phyloP scores from a whole-genome alignment of 805 yeast species.

The Candida peoriensis region DNA sequence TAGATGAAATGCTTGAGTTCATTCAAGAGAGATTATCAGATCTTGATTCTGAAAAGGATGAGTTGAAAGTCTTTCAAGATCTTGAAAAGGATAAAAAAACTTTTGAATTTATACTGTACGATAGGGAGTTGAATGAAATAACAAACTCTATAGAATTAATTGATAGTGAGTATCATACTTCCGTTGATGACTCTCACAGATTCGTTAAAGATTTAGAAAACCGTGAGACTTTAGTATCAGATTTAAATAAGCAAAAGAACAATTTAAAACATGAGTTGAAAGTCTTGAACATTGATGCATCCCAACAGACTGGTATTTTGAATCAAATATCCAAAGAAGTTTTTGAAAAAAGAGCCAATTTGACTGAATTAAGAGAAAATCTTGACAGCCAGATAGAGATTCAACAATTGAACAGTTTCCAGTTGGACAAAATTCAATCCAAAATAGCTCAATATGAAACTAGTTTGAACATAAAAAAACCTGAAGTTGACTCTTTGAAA shows the following conservation, averaged over 20 bases:
- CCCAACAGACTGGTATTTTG: slow-evolving; percentile 45
- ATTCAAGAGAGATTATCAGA: slow-evolving; percentile 71
- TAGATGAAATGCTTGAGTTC: slow-evolving; percentile 65
- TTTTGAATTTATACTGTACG: slow-evolving; percentile 66
- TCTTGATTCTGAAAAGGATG: slow-evolving; percentile 74
- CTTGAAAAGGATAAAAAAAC: slow-evolving; percentile 65
- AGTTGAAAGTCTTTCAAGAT: slow-evolving; percentile 62
- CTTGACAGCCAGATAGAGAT: slow-evolving; percentile 33
- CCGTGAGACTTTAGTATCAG: slow-evolving; percentile 48
- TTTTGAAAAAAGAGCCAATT: slow-evolving; percentile 44
- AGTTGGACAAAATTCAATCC: slow-evolving; percentile 19
- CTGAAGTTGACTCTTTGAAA: slow-evolving; percentile 36
- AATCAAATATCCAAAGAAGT: slow-evolving; percentile 43
- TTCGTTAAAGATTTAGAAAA: slow-evolving; percentile 53
- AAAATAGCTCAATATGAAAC: slow-evolving; percentile 29
- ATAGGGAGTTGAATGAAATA: slow-evolving; percentile 66
- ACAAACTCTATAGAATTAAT: slow-evolving; percentile 54
- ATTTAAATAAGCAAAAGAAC: slow-evolving; percentile 40
- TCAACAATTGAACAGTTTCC: slow-evolving; percentile 21
- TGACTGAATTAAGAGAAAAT: slow-evolving; percentile 31
- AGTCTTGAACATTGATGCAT: slow-evolving; percentile 50
- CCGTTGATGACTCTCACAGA: slow-evolving; percentile 47
- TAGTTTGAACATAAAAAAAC: slow-evolving; percentile 33
- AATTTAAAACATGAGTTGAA: slow-evolving; percentile 44
- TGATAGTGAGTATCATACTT: slow-evolving; percentile 50